Base-by-base conservation (phyloP, 345 rosid species). In the Schrenkiella parvula region DNA sequence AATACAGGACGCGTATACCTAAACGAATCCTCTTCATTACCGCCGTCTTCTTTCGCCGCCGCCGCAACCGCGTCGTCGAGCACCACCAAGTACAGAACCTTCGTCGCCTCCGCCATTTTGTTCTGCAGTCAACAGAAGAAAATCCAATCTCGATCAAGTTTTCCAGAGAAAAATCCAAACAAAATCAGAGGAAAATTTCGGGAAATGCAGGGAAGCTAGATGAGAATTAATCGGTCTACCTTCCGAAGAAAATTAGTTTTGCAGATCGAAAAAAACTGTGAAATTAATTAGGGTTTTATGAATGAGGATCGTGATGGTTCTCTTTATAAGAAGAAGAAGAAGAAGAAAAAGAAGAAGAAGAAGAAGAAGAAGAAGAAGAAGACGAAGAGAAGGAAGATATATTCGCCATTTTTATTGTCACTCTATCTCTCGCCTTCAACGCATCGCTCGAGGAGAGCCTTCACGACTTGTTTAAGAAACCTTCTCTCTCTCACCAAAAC, bases 1-100 rank as follows among this genome's bases (percentile, higher is more conserved):
- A 95, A 81, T 55, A 90, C 93, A 43, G 98, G 77, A 66, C 95
- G 97, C 67, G 97, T 86, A 47, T 92, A 95, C 1, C 96, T 80
- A 70, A 92, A 95, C 67, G 92, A 87, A 39, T 68, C 87, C 47
- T 75, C 84, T 9, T 76, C 84, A 47, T 47, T 60, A 50, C 66
- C 86, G n/a, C 66, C 86, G n/a, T 39, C 71, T 32, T 52, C 78
- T 43, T 64, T 77, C 25, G 73, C 67, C 60, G 68, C 66, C 63
- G 38, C 68, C 64, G 38, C 80, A 41, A 56, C 82, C 3, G 64
- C 85, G 2, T 80, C 88, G 25, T 95, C 90, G 53, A 84, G 78
- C 80, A 95, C 98, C 66, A 86, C 89, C 74, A 95, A 80, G 50
- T 90, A 95, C 85, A 88, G 53, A 64, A 85, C 84, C 78, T 87